phyloP scores from a whole-genome alignment of 2,329 filamentous ascomycete species.

The Sporothrix luriei region DNA sequence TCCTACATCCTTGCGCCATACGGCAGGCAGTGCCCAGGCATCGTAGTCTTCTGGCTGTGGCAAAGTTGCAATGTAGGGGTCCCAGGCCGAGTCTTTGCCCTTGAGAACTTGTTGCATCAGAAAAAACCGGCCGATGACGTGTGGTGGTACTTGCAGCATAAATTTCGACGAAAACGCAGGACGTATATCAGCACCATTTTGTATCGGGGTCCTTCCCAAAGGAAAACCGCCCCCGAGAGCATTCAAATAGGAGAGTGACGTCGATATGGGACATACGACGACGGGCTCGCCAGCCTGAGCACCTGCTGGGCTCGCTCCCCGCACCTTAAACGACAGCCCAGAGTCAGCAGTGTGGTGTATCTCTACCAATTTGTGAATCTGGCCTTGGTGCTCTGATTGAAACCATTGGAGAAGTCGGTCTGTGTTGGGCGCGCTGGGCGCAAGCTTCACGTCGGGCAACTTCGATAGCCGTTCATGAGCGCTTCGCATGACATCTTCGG shows the following conservation, averaged over 20 bases:
- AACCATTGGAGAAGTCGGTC: constrained; percentile 44
- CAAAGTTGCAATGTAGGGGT: constrained; percentile 66
- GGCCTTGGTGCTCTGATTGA: constrained; percentile 49
- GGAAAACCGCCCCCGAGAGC: constrained; percentile 47
- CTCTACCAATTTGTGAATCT: constrained; percentile 55
- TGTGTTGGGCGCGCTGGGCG: constrained; percentile 31
- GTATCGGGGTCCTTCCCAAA: constrained; percentile 31
- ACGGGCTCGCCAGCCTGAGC: constrained; percentile 49
- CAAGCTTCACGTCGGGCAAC: not conserved
- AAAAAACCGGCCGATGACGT: constrained; percentile 68
- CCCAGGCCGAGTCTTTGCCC: constrained; percentile 64
- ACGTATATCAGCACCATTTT: not conserved
- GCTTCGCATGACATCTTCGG: not conserved
- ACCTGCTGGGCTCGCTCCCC: constrained; percentile 36
- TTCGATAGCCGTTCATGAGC: not conserved
- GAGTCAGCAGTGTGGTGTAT: constrained; percentile 55
- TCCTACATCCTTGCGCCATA: constrained; percentile 57
- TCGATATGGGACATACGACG: constrained; percentile 55
- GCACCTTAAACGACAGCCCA: constrained; percentile 59
- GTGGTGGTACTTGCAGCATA: constrained; percentile 53
- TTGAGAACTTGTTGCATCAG: constrained; percentile 68
- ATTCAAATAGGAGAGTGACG: constrained; percentile 63
- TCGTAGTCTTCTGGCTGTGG: constrained; percentile 60
- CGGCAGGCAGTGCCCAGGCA: constrained; percentile 61
- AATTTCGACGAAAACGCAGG: constrained; percentile 53